Evolutionary conservation across 495 filamentous ascomycete species (phyloP), one percentile per base, ranked within the genome.

Genomic region (Bacidia rubella): DNA sequence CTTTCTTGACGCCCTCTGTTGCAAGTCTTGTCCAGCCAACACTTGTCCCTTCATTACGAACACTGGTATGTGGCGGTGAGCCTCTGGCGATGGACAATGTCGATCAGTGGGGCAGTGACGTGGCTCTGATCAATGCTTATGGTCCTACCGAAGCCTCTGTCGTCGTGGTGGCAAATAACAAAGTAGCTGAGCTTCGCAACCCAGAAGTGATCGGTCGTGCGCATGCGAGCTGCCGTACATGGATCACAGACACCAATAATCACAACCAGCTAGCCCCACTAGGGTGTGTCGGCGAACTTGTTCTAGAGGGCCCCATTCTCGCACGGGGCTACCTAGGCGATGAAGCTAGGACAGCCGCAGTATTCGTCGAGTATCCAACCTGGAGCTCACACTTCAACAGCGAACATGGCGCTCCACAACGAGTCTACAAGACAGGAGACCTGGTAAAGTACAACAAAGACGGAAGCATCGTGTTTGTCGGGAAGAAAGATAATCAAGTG

Each of bases 91-190:
- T 66, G 17, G 74, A 76, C 15, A 66, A 74, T 51, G 68, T 79
- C 5, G 64, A 62, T 1, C 75, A 74, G 45, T 84, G 80, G 81
- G 73, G 66, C 15, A 65, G 72, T 23, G 55, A 62, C 2, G 62
- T 76, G 0, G 64, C 63, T 19, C 47, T 81, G 0, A 65, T 81
- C 23, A 81, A 79, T 53, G 75, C 67, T 0, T 83, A 83, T 49
- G 79, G 80, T 0, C 79, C 79, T 2, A 75, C 72, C 0, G 80
- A 83, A 57, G 71, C 66, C 50, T 56, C 59, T 48, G 63, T 71
- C 23, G 64, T 64, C 2, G 57, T 62, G 0, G 63, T 63, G 7
- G 58, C 60, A 0, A 65, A 60, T 49, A 53, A 50, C 17, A 63
- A 66, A 43, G 46, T 55, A 23, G 51, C 58, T 5, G 21, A 40